These are phyloP conservation scores for Teratosphaeria nubilosa DNA, from an alignment of 2,329 filamentous ascomycete species.

Conservation along the genomic window DNA sequence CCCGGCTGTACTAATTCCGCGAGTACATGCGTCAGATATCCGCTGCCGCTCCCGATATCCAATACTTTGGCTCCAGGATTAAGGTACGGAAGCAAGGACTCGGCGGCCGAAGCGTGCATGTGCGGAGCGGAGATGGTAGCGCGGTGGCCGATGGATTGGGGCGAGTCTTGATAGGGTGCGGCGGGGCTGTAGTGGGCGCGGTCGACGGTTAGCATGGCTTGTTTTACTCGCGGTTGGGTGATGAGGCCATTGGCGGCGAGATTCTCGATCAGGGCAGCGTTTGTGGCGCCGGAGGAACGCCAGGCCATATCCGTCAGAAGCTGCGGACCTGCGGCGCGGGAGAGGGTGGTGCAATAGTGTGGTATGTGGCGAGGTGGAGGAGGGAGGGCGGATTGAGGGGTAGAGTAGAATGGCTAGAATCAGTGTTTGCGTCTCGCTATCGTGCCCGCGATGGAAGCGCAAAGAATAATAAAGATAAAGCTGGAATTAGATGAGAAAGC, in stretches of 20 bases:
- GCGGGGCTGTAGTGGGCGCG: slow-evolving; percentile 70
- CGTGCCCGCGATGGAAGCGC: no score
- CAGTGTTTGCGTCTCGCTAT: not conserved
- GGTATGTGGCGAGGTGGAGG: not conserved
- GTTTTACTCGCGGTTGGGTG: slow-evolving; percentile 57
- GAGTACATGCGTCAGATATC: slow-evolving; percentile 78
- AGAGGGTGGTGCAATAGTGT: not conserved
- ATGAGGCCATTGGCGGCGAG: slow-evolving; percentile 64
- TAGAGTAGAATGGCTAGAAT: not conserved
- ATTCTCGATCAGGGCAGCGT: slow-evolving; percentile 68
- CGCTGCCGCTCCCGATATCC: slow-evolving; percentile 42
- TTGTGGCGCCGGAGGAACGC: slow-evolving; percentile 68
- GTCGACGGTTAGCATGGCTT: slow-evolving; percentile 77
- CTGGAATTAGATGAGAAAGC: no score
- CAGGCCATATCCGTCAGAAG: slow-evolving; percentile 61
- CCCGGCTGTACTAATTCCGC: slow-evolving; percentile 59
- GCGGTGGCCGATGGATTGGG: slow-evolving; percentile 55
- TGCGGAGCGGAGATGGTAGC: slow-evolving; percentile 66
- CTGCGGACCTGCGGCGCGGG: not conserved
- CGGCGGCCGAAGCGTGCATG: slow-evolving; percentile 59
- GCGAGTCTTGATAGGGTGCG: slow-evolving; percentile 62
- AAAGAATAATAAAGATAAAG: no score
- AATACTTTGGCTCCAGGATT: slow-evolving; percentile 40
- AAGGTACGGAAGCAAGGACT: slow-evolving; percentile 51
- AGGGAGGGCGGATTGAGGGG: not conserved